Evolutionary conservation across 345 rosid species (phyloP), one percentile per base, ranked within the genome.

Genomic region (Eucalyptus pauciflora): DNA sequence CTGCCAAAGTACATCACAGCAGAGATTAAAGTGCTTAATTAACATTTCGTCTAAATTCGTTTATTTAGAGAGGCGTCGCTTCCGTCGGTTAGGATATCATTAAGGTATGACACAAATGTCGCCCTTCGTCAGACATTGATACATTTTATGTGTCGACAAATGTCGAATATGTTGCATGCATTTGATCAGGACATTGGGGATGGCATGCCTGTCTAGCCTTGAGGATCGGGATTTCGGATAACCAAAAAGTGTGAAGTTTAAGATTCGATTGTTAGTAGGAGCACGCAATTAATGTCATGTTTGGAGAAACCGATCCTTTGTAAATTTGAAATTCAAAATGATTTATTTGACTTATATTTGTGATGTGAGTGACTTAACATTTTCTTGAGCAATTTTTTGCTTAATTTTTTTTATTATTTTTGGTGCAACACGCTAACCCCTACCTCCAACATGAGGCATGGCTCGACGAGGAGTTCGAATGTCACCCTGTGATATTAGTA

Each of bases 381-480:
- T 31, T 31, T 16, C 3, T 69, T 18, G 22, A 15, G 79, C 79
- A 64, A 64, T 64, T 64, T 64, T 64, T n/a, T n/a, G 18, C 37
- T 7, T 7, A 60, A 60, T 29, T 29, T 64, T 51, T 51, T 64
- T 25, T 52, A 52, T 22, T 56, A 56, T 56, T 24, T 56, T 56
- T 56, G 13, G 62, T 56, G 62, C 62, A 56, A 56, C 29, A 56
- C 29, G 24, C 62, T 56, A 24, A 24, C 62, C 71, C 16, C 69
- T 29, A 27, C 69, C 33, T 10, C 69, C 33, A 3, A 29, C 16
- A 1, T 1, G 41, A 64, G 41, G 76, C 76, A 69, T 69, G 45
- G 45, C 45, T 33, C 1, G 1, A 69, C 1, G 1, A 4, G 3
- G 25, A 5, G 12, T 33, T 69, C 6, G 12, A 69, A 31, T 17